phyloP scores from a whole-genome alignment of 495 filamentous ascomycete species.

The Penicillium paxilli region DNA sequence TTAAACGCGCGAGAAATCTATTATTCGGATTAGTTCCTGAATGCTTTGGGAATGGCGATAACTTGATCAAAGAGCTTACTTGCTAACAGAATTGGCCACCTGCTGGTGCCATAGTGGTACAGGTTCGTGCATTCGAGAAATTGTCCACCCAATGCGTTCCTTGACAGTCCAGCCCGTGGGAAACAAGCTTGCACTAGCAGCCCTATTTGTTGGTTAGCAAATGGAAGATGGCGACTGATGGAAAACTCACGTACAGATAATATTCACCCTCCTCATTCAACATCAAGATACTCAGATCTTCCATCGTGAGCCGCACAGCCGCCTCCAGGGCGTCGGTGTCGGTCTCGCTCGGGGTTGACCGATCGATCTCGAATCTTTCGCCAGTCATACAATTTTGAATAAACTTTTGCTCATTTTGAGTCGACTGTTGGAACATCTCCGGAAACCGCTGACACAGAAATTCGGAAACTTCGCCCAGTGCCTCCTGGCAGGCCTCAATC shows the following conservation, averaged over 20 bases:
- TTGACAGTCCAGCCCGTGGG: constrained; percentile 58
- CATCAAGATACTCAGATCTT: constrained; percentile 57
- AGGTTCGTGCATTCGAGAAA: constrained; percentile 51
- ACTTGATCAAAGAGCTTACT: constrained; percentile 34
- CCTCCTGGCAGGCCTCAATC: constrained; percentile 49
- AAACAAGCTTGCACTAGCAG: constrained; percentile 58
- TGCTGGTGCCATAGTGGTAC: constrained; percentile 58
- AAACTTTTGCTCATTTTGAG: constrained; percentile 21
- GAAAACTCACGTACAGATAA: constrained; percentile 43
- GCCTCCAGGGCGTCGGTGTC: constrained; percentile 51
- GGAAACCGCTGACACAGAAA: constrained; percentile 53
- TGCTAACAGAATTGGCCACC: constrained; percentile 49
- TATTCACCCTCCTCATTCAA: constrained; percentile 49
- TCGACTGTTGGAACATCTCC: constrained; percentile 42
- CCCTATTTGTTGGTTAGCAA: constrained; percentile 24
- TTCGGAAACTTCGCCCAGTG: constrained; percentile 48
- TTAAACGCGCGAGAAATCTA: constrained; percentile 52
- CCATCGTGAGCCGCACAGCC: constrained; percentile 57
- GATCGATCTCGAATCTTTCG: constrained; percentile 44
- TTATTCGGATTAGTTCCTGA: neutral
- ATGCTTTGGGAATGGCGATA: neutral
- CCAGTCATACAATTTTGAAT: constrained; percentile 51
- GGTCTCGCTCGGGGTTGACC: constrained; percentile 24
- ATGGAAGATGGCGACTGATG: neutral
- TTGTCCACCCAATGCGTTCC: constrained; percentile 54